Evolutionary conservation across 1,139 yeast genomes (phyloP), one percentile per base, ranked within the genome.

Genomic region (Debaryomyces sp.): DNA sequence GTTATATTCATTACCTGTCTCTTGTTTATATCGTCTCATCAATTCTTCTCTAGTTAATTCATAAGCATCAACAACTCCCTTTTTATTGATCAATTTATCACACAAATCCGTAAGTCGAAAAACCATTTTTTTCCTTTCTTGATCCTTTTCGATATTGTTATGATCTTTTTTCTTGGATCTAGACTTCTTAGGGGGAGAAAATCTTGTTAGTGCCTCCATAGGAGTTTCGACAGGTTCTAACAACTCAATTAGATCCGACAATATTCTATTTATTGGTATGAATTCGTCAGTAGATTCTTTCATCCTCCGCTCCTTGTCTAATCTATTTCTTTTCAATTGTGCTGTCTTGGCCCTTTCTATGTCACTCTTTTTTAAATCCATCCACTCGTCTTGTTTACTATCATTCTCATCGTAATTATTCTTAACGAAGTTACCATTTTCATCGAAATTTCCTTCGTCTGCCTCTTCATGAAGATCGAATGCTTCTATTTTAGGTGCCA

Each of bases 211-310:
- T 0, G 87, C 82, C 56, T 87, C 92, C 61, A 84, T 54, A 2
- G 89, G 80, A 0, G 86, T 76, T 60, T 87, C 94, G 3, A 82
- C 86, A 0, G 86, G 81, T 36, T 83, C 80, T 37, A 87, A 63
- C 1, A 63, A 27, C 0, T 54, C 64, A 2, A 85, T 75, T 15
- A 87, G 56, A 0, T 56, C 54, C 8, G 48, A 52, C 13, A 84
- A 52, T 3, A 77, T 48, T 3, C 59, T 60, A 6, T 64, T 71
- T 0, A 57, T 53, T 1, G 64, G 50, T 9, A 49, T 54, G 9
- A 43, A 45, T 33, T 45, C 40, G 36, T 50, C 41, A 12, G 43
- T 15, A 22, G 37, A 34, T 41, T 41, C 48, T 22, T 22, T 41
- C 35, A 17, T 41, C 36, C 15, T 55, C 54, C 50, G 49, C 24